phyloP scores from a whole-genome alignment of 306 rosid species.

The Purshia tridentata region DNA sequence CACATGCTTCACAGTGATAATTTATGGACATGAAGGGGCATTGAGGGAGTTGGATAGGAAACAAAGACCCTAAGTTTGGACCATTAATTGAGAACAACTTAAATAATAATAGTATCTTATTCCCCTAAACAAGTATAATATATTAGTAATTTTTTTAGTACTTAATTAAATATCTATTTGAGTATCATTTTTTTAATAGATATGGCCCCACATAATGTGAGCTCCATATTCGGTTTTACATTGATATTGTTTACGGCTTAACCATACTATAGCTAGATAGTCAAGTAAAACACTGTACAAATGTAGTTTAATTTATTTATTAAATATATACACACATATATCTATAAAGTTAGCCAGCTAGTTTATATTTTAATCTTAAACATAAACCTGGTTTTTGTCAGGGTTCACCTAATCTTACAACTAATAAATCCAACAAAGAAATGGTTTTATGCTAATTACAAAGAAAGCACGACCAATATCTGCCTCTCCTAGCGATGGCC shows the following conservation, averaged over 20 bases:
- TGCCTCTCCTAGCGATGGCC: neutral
- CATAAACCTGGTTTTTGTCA: neutral
- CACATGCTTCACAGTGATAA: conserved; percentile 3
- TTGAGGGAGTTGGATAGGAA: conserved; percentile 1
- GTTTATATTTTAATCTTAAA: neutral
- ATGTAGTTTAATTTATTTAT: no score
- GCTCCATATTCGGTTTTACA: no score
- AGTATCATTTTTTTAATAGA: no score
- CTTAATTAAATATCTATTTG: no score
- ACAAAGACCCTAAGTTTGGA: neutral
- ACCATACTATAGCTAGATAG: no score
- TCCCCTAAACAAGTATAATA: no score
- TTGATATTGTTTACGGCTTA: no score
- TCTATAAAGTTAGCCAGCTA: neutral
- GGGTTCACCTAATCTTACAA: conserved; percentile 21
- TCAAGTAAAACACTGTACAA: no score
- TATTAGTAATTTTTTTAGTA: no score
- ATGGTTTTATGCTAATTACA: conserved; percentile 10
- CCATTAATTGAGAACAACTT: neutral
- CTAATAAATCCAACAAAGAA: conserved; percentile 21
- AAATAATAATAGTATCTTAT: neutral
- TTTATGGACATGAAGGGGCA: neutral
- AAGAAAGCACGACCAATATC: neutral
- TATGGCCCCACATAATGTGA: no score
- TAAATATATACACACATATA: neutral